Evolutionary conservation across 2,329 filamentous ascomycete species (phyloP).

Genomic region (Aspergillus fructus): DNA sequence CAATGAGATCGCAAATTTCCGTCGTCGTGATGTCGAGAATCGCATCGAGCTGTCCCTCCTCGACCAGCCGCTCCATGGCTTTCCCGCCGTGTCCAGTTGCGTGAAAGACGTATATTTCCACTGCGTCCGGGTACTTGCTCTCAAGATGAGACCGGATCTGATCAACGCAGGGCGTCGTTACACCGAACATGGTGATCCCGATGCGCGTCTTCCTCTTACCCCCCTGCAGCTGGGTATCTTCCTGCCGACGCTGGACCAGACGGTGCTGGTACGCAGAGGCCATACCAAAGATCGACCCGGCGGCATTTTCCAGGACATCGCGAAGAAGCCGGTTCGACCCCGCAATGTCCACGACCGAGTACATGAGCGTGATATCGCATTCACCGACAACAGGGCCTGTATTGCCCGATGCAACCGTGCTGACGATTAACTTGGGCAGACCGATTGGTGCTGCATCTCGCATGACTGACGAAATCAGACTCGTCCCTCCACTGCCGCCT

Average conservation of each 20-base stretch:
- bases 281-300: conserved; percentile 61
- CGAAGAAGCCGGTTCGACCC: conserved; percentile 59
- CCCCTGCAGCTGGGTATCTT: too few relatives aligned
- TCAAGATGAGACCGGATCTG: conserved; percentile 54
- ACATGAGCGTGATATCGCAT: conserved; percentile 69
- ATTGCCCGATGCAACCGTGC: conserved; percentile 68
- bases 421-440: conserved; percentile 69
- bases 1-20: conserved; percentile 64
- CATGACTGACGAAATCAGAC: conserved; percentile 62
- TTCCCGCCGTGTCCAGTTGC: conserved; percentile 67
- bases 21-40: conserved; percentile 71
- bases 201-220: conserved; percentile 34
- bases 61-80: conserved; percentile 66
- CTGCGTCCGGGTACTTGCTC: conserved; percentile 19
- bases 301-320: conserved; percentile 53
- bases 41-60: conserved; percentile 60
- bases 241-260: neutral
- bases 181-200: conserved; percentile 72
- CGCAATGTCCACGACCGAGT: conserved; percentile 69
- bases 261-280: conserved; percentile 44
- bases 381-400: conserved; percentile 65
- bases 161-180: conserved; percentile 67
- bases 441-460: conserved; percentile 60
- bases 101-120: conserved; percentile 68
- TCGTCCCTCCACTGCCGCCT: conserved; percentile 64